A percentile compares a stretch with the other conserved stretches of the same genome.
Evolutionary conservation across 257 asterid genomes (phyloP).

Genomic region (Lycium barbarum): DNA sequence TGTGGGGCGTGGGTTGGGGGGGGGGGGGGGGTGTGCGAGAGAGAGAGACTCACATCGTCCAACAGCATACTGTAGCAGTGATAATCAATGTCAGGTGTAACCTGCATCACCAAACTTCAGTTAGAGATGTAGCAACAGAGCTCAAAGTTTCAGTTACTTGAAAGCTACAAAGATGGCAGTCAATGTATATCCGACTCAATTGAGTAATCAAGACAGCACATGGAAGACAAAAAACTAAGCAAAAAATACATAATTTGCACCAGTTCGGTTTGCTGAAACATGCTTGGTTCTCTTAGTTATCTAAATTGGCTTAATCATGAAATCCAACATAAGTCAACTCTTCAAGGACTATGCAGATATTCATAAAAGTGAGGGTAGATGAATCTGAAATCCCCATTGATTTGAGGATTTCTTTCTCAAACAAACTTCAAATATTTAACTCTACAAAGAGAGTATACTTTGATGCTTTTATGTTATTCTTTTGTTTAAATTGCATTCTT

Average conservation of each 20-base stretch:
- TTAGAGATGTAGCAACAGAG: background rate
- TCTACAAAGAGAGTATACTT: too few relatives aligned
- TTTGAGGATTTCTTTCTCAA: too few relatives aligned
- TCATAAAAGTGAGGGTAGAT: background rate
- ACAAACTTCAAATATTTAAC: too few relatives aligned
- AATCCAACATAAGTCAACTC: background rate
- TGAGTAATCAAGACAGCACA: background rate
- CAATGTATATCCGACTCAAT: background rate
- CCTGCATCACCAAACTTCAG: constrained; percentile 52
- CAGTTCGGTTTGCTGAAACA: background rate
- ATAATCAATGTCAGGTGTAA: constrained; percentile 86
- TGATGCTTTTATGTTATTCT: too few relatives aligned
- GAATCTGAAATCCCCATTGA: too few relatives aligned
- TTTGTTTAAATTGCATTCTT: too few relatives aligned
- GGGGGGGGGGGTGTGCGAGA: background rate
- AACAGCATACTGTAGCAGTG: constrained; percentile 97
- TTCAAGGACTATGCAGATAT: background rate
- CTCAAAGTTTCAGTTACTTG: background rate
- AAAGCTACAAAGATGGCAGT: background rate
- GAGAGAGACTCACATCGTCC: constrained; percentile 89
- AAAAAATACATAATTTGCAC: background rate
- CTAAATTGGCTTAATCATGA: background rate
- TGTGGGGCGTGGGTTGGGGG: background rate
- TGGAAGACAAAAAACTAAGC: background rate
- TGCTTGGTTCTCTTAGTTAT: background rate